phyloP scores from a whole-genome alignment of 176 grass and related monocot species.

The Lolium multiflorum region DNA sequence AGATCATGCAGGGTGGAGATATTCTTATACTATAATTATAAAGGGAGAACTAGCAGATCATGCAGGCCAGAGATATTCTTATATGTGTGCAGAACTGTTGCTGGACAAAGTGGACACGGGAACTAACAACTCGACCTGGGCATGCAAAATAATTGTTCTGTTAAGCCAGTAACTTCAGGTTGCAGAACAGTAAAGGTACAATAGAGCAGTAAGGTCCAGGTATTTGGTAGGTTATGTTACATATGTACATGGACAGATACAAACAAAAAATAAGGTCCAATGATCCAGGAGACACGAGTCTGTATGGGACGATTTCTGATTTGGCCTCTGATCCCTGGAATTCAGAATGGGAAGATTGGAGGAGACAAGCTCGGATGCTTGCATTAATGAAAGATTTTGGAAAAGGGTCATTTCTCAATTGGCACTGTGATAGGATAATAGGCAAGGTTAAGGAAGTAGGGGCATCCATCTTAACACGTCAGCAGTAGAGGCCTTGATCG shows the following conservation, averaged over 20 bases:
- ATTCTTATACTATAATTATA: neutral
- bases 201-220: neutral
- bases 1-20: neutral
- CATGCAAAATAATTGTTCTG: neutral
- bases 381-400: neutral
- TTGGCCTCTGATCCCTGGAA: neutral
- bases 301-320: neutral
- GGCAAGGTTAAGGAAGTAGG: neutral
- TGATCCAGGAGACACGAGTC: slow-evolving; percentile 17
- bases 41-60: neutral
- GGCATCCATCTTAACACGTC: slow-evolving; percentile 11
- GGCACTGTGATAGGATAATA: neutral
- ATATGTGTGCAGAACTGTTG: too few species aligned
- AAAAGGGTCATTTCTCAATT: slow-evolving; percentile 1
- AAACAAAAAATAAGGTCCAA: slow-evolving; percentile 5
- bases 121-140: neutral
- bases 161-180: neutral
- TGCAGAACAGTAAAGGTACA: neutral
- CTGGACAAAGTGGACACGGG: too few species aligned
- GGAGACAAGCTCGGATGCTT: neutral
- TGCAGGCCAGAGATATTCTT: too few species aligned
- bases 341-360: neutral
- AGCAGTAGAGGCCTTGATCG: neutral
- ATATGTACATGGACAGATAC: neutral
- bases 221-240: neutral